Conservation (phyloP, 2,329 filamentous ascomycete genomes). For the Purpureocillium takamizusanense region DNA sequence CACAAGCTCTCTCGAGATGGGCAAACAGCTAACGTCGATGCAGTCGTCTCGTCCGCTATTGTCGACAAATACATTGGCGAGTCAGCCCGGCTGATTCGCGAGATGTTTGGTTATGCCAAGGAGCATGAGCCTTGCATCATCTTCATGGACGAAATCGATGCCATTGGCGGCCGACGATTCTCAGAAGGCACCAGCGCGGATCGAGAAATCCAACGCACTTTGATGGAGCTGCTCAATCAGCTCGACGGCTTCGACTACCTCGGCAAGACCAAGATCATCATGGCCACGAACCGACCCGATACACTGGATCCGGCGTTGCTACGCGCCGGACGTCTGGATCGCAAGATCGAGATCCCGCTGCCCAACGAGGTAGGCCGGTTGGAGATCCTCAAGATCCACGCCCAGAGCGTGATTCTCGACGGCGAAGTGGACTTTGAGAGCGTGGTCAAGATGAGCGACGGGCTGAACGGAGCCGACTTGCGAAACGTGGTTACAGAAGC, state of each 20-base stretch:
- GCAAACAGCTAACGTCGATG: conserved; percentile 10
- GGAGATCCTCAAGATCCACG: conserved; percentile 97
- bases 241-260: conserved; percentile 98
- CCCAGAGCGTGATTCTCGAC: conserved; percentile 74
- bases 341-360: conserved; percentile 95
- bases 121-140: conserved; percentile 99
- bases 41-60: conserved; percentile 96
- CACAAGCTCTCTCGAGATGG: neutral
- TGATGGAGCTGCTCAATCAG: conserved; percentile 98
- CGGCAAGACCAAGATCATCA: conserved; percentile 99
- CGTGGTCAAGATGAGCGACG: conserved; percentile 99
- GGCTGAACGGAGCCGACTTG: conserved; percentile 93
- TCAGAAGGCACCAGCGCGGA: conserved; percentile 96
- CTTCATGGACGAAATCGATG: conserved; percentile 99
- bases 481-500: conserved; percentile 97
- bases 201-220: conserved; percentile 92
- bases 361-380: conserved; percentile 94
- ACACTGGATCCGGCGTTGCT: conserved; percentile 90
- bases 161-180: conserved; percentile 92
- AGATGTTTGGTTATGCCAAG: conserved; percentile 99
- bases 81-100: conserved; percentile 90
- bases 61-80: conserved; percentile 99
- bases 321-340: conserved; percentile 84
- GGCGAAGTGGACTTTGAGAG: conserved; percentile 98
- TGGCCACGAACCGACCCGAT: conserved; percentile 97